phyloP scores from a whole-genome alignment of 768 basidiomycete species.

The Kondoa subrosea region DNA sequence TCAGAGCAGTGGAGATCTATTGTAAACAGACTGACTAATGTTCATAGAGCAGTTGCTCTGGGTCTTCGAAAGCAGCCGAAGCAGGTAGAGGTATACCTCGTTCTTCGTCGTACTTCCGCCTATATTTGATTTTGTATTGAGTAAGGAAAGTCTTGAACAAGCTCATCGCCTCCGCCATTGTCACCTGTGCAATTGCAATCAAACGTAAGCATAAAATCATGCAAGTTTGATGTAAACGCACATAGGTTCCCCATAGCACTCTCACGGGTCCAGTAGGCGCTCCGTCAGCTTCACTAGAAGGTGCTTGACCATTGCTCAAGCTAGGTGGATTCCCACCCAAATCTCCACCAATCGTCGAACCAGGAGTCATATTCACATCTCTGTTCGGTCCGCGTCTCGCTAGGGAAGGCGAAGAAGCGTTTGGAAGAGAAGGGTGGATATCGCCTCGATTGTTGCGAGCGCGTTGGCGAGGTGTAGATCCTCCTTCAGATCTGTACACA shows the following conservation, averaged over 20 bases:
- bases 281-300: conserved; percentile 11
- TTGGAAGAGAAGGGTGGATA: conserved; percentile 64
- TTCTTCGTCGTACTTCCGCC: conserved; percentile 26
- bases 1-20: conserved; percentile 16
- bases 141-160: conserved; percentile 72
- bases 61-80: conserved; percentile 25
- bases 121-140: conserved; percentile 65
- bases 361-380: conserved; percentile 21
- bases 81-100: conserved; percentile 18
- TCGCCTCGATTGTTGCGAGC: conserved; percentile 63
- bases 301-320: conserved; percentile 11
- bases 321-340: conserved; percentile 17
- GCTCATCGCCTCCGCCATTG: conserved; percentile 76
- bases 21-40: conserved; percentile 17
- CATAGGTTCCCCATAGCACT: conserved; percentile 43
- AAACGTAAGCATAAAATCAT: conserved; percentile 31
- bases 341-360: conserved; percentile 6
- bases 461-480: conserved; percentile 42
- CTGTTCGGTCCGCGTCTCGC: conserved; percentile 13
- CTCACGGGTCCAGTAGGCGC: conserved; percentile 29
- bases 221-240: conserved; percentile 45
- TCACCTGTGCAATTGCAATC: conserved; percentile 48
- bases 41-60: conserved; percentile 31
- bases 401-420: conserved; percentile 34
- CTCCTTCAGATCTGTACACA: conserved; percentile 19